These are phyloP conservation scores for Protostelium mycophagum DNA, from an alignment of 78 protist species.

Conservation along the genomic window DNA sequence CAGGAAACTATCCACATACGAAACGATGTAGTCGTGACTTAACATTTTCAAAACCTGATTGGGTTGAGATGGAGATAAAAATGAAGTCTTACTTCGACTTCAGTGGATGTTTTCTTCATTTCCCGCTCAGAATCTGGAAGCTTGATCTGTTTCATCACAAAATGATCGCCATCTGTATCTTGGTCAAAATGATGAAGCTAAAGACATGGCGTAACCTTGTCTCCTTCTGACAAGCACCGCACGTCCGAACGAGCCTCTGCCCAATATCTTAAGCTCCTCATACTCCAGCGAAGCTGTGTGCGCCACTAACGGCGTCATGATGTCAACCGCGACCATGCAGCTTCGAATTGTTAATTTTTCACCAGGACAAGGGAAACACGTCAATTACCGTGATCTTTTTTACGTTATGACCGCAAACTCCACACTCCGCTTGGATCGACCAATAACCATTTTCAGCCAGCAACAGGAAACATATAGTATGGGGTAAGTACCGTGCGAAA, in stretches of 20 bases:
- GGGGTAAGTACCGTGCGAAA: too few relatives aligned
- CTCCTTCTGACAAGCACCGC: slow-evolving; percentile 60
- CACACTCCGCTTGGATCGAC: too few relatives aligned
- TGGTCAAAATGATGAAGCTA: background rate
- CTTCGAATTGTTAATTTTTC: too few relatives aligned
- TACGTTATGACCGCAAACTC: too few relatives aligned
- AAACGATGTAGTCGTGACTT: slow-evolving; percentile 58
- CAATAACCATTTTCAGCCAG: too few relatives aligned
- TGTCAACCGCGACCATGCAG: too few relatives aligned
- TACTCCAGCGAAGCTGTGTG: too few relatives aligned
- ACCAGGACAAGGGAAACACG: too few relatives aligned
- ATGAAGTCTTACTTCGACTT: slow-evolving; percentile 40
- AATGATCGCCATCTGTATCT: background rate
- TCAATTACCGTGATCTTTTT: too few relatives aligned
- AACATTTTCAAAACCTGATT: background rate
- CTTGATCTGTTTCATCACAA: slow-evolving; percentile 79
- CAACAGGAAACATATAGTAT: too few relatives aligned
- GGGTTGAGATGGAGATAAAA: background rate
- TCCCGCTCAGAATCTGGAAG: slow-evolving; percentile 38
- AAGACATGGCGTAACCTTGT: background rate
- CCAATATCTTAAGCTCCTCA: slow-evolving; percentile 60
- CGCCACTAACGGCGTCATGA: too few relatives aligned
- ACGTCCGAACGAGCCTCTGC: slow-evolving; percentile 83
- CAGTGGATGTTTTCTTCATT: slow-evolving; percentile 56
- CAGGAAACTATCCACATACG: slow-evolving; percentile 73